These are phyloP conservation scores for Steccherinum ochraceum DNA, from an alignment of 768 basidiomycete species.

Conservation along the genomic window DNA sequence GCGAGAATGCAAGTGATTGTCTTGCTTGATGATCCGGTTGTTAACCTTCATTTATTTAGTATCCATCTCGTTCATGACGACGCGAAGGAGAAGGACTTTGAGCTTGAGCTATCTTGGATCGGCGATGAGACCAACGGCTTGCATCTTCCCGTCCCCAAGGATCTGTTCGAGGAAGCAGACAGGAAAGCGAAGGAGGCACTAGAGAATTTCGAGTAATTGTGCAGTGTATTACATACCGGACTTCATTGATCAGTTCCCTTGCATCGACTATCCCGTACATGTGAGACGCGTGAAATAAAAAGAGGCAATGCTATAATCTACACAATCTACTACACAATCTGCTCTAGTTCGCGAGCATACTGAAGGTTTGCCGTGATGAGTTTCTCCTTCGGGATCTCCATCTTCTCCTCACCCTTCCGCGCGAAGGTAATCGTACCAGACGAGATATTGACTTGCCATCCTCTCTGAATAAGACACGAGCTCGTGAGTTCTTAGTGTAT, in stretches of 20 bases:
- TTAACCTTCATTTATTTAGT: slow-evolving; percentile 35
- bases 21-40: neutral
- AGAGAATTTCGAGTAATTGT: slow-evolving; percentile 52
- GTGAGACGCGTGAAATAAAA: neutral
- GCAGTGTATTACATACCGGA: slow-evolving; percentile 19
- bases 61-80: slow-evolving; percentile 98
- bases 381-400: slow-evolving; percentile 82
- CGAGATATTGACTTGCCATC: slow-evolving; percentile 77
- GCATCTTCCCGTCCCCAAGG: slow-evolving; percentile 81
- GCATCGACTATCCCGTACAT: neutral
- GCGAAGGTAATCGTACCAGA: slow-evolving; percentile 70
- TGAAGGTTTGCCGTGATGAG: slow-evolving; percentile 70
- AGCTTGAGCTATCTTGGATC: slow-evolving; percentile 97
- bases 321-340: slow-evolving; percentile 59
- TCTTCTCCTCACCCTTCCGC: slow-evolving; percentile 72
- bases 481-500: slow-evolving; percentile 2
- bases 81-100: slow-evolving; percentile 96
- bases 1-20: slow-evolving; percentile 78
- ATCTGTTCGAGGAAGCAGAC: slow-evolving; percentile 81
- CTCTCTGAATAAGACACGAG: slow-evolving; percentile 46
- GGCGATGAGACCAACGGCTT: slow-evolving; percentile 74
- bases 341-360: slow-evolving; percentile 86
- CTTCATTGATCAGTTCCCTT: slow-evolving; percentile 11
- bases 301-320: slow-evolving; percentile 17
- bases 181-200: slow-evolving; percentile 80